Percentiles rank a stretch among this genome's conserved stretches.
Conservation (phyloP, 2,329 filamentous ascomycete genomes). For the Ambrosiella xylebori region DNA sequence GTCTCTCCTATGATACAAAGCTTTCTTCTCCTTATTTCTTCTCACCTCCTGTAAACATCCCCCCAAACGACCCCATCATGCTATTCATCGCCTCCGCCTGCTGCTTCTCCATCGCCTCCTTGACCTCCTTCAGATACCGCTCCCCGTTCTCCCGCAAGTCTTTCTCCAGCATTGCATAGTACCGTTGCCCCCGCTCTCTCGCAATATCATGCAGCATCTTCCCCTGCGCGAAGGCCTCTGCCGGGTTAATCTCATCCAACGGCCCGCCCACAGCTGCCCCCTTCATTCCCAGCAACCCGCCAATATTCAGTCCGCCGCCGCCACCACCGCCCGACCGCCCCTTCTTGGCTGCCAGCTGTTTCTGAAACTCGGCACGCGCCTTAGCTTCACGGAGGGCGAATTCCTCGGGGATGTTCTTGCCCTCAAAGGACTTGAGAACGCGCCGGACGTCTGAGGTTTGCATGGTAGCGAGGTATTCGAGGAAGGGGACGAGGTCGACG, state of each 20-base stretch:
- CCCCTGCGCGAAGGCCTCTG: slow-evolving; percentile 69
- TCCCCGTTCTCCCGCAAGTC: slow-evolving; percentile 87
- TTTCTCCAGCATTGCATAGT: slow-evolving; percentile 77
- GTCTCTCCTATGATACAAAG: not conserved
- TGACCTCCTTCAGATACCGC: slow-evolving; percentile 91
- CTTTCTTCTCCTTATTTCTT: not conserved
- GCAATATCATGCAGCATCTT: slow-evolving; percentile 97
- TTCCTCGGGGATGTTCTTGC: slow-evolving; percentile 74
- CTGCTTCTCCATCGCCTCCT: slow-evolving; percentile 68
- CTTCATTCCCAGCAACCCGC: slow-evolving; percentile 56
- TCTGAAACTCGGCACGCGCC: slow-evolving; percentile 69
- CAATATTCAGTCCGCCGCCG: slow-evolving; percentile 37
- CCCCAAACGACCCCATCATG: slow-evolving; percentile 66
- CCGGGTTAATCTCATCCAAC: slow-evolving; percentile 40
- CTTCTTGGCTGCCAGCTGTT: slow-evolving; percentile 53
- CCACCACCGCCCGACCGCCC: slow-evolving; percentile 49
- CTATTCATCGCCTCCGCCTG: slow-evolving; percentile 82
- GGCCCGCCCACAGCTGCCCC: slow-evolving; percentile 41
- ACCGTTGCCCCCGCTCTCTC: slow-evolving; percentile 74
- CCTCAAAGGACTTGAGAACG: slow-evolving; percentile 74
- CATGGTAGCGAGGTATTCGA: slow-evolving; percentile 94
- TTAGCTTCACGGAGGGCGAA: slow-evolving; percentile 78
- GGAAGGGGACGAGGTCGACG: slow-evolving; percentile 80
- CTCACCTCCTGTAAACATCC: slow-evolving; percentile 31
- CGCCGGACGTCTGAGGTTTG: slow-evolving; percentile 73